A percentile compares a stretch with the other conserved stretches of the same genome.
Conservation (phyloP, 352 stramenopile genomes). For the Phytophthora fragariaefolia region DNA sequence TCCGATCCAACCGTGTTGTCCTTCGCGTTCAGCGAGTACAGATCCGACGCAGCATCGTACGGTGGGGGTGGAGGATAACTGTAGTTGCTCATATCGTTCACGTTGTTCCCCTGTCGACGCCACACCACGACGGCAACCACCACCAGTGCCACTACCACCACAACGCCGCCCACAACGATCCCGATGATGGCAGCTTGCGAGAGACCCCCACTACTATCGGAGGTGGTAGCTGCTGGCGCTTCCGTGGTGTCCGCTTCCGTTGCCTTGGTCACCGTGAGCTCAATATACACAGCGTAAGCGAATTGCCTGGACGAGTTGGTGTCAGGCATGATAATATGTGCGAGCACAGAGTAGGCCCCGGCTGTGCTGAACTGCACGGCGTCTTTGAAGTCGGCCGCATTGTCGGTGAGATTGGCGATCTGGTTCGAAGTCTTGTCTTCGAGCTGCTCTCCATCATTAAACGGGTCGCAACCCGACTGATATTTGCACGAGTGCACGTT, state of each 20-base stretch:
- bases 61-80: slow-evolving; percentile 59
- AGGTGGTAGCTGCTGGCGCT: slow-evolving; percentile 24
- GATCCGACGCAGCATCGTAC: slow-evolving; percentile 51
- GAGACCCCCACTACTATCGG: slow-evolving; percentile 34
- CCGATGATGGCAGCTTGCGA: slow-evolving; percentile 57
- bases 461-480: slow-evolving; percentile 60
- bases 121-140: slow-evolving; percentile 48
- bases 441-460: slow-evolving; percentile 53
- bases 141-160: slow-evolving; percentile 53
- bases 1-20: slow-evolving; percentile 25
- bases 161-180: slow-evolving; percentile 64
- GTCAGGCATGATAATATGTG: slow-evolving; percentile 66
- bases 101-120: slow-evolving; percentile 37
- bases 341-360: slow-evolving; percentile 56
- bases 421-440: slow-evolving; percentile 63
- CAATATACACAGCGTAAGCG: slow-evolving; percentile 54
- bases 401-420: slow-evolving; percentile 67
- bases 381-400: slow-evolving; percentile 44
- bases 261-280: slow-evolving; percentile 47
- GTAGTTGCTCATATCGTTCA: slow-evolving; percentile 39
- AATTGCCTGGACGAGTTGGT: slow-evolving; percentile 55
- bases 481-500: slow-evolving; percentile 68
- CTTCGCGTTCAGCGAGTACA: slow-evolving; percentile 36
- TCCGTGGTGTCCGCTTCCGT: slow-evolving; percentile 26
- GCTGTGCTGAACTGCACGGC: slow-evolving; percentile 41